phyloP scores from a whole-genome alignment of 2,329 filamentous ascomycete species.

The Chaetomiaceae sp. region DNA sequence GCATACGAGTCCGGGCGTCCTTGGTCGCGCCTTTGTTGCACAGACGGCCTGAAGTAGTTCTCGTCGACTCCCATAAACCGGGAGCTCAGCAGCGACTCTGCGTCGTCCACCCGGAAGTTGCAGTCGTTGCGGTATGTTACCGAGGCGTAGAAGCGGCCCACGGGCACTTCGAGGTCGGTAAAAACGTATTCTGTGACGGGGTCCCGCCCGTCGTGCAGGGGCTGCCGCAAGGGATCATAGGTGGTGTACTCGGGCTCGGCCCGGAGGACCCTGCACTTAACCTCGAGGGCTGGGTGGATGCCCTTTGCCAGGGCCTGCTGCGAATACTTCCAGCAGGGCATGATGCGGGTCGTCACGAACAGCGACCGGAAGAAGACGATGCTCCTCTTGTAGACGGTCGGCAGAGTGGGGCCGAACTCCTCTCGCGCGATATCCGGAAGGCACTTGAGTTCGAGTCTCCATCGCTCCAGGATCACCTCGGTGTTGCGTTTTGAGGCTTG shows the following conservation, averaged over 20 bases:
- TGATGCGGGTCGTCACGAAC: constrained; percentile 72
- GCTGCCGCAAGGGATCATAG: constrained; percentile 65
- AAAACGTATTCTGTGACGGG: constrained; percentile 75
- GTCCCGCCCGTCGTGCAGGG: constrained; percentile 61
- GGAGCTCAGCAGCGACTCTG: constrained; percentile 84
- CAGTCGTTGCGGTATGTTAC: constrained; percentile 85
- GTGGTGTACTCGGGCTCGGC: constrained; percentile 51
- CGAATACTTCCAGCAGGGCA: constrained; percentile 81
- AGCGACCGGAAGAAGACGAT: constrained; percentile 91
- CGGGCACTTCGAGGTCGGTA: constrained; percentile 78
- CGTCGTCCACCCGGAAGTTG: constrained; percentile 86
- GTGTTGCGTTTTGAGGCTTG: constrained; percentile 47
- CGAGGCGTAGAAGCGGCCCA: constrained; percentile 74
- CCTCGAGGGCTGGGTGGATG: constrained; percentile 60
- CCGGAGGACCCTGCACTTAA: constrained; percentile 74
- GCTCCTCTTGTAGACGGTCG: constrained; percentile 93
- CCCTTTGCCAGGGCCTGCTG: constrained; percentile 68
- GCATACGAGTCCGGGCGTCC: constrained; percentile 37
- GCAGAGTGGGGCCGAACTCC: constrained; percentile 61
- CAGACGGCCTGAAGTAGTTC: constrained; percentile 75
- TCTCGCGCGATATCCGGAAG: constrained; percentile 43
- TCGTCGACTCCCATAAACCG: constrained; percentile 91
- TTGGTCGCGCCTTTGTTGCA: constrained; percentile 43
- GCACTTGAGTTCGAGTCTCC: constrained; percentile 77
- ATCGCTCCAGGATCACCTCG: constrained; percentile 84